Evolutionary conservation across 345 rosid species (phyloP).

Genomic region (Citrus hindsii): DNA sequence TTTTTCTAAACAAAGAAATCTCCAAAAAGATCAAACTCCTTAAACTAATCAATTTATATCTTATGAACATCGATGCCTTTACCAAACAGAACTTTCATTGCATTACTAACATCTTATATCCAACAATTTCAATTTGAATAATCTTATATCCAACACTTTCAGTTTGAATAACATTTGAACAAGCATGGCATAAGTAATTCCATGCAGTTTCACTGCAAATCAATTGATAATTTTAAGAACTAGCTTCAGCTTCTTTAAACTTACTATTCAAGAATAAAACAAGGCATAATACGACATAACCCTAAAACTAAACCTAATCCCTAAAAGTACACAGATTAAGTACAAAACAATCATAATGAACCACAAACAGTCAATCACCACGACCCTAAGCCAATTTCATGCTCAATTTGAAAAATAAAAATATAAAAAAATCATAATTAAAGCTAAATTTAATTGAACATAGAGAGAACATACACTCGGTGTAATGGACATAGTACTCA

Average conservation of each 20-base stretch:
- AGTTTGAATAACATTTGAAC: neutral
- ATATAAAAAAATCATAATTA: constrained; percentile 16
- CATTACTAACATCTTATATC: neutral
- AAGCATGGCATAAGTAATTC: neutral
- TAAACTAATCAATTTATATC: neutral
- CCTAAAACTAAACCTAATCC: constrained; percentile 8
- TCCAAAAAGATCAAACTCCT: neutral
- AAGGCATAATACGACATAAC: neutral
- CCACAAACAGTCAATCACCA: neutral
- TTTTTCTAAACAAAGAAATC: neutral
- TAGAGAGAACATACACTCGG: constrained; percentile 66
- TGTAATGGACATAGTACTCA: constrained; percentile 96
- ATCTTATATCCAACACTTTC: neutral
- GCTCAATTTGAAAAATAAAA: neutral
- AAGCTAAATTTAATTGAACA: constrained; percentile 1
- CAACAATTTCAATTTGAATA: neutral
- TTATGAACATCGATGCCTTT: neutral
- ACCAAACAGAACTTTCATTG: neutral
- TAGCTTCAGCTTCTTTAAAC: neutral
- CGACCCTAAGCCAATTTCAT: neutral
- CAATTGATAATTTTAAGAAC: neutral
- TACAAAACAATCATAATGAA: neutral
- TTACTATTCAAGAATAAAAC: neutral
- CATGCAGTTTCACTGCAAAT: neutral
- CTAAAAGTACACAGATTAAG: neutral